Evolutionary conservation across 176 grass and related monocot genomes (phyloP), one percentile per base, ranked within the genome.

Genomic region (Cocos nucifera): DNA sequence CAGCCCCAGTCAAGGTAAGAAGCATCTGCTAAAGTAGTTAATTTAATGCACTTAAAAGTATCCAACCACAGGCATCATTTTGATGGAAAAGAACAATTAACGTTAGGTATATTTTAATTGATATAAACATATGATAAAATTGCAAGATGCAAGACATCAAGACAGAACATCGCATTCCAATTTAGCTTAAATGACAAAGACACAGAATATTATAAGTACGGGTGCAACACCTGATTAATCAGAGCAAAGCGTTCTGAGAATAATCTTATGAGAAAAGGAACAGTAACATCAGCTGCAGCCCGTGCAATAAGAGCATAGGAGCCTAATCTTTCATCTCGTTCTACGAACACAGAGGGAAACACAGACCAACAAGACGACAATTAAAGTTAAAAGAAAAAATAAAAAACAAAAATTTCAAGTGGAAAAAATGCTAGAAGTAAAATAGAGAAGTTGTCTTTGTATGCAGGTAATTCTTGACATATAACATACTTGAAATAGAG

Each of bases 291-390:
- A 67, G 78, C 76, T 67, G 83, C 81, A 48, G 75, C 78, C 72
- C 92, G 87, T 70, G 87, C 92, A 80, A 97, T 80, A 51, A 88
- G 78, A 80, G 92, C 87, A 91, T 97, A 97, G 49, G 80, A 84
- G 68, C 75, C 84, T 72, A 97, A 70, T 50, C 80, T 89, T 66
- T 97, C 92, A 80, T 97, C 92, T 58, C 92, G 78, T 69, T 91
- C 92, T 97, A 66, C 65, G 83, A 82, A 18, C 70, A 84, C 44
- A 57, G 66, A 70, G n/a, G 61, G 12, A 21, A 26, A 60, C 17
- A 22, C 50, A 55, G 22, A 39, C 2, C 18, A 22, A 73, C 20
- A 56, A 54, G 22, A 54, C 51, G 26, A 21, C 44, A 63, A 12
- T 8, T 44, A 32, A 17, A 62, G 24, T 9, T 19, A 19, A 27